A percentile compares a stretch with the other conserved stretches of the same genome.
phyloP scores from a whole-genome alignment of 2,329 filamentous ascomycete species.

The Claviceps paspali region DNA sequence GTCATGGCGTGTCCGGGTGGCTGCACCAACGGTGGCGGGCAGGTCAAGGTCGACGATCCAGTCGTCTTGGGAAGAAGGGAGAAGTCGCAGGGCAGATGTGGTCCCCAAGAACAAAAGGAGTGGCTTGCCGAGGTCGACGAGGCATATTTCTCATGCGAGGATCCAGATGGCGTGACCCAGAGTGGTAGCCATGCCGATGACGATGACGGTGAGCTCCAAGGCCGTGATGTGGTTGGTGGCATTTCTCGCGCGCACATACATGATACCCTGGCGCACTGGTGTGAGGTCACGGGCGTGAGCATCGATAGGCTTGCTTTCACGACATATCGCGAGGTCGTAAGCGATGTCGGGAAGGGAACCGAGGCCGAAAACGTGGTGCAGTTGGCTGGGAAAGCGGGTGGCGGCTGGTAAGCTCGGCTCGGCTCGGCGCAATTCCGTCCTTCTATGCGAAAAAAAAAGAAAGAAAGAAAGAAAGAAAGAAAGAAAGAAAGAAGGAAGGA shows the following conservation, averaged over 20 bases:
- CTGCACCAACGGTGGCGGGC: conserved; percentile 93
- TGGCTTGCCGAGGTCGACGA: conserved; percentile 77
- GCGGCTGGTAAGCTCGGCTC: conserved; percentile 61
- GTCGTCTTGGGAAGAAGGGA: conserved; percentile 36
- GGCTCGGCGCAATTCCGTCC: background rate
- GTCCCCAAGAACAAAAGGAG: conserved; percentile 67
- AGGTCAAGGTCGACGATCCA: conserved; percentile 80
- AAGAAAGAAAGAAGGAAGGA: too few relatives aligned
- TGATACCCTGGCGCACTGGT: conserved; percentile 63
- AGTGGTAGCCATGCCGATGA: conserved; percentile 11
- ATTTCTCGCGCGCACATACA: conserved; percentile 53
- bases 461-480: too few relatives aligned
- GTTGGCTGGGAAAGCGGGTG: conserved; percentile 78
- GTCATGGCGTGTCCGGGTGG: conserved; percentile 99
- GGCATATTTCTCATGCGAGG: conserved; percentile 71
- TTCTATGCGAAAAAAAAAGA: too few relatives aligned
- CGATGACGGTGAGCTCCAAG: conserved; percentile 1
- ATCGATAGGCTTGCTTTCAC: conserved; percentile 65
- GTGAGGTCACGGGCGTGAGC: conserved; percentile 51
- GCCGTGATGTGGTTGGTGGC: conserved; percentile 38
- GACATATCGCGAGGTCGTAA: conserved; percentile 82
- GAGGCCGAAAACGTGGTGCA: conserved; percentile 75
- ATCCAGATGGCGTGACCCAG: conserved; percentile 22
- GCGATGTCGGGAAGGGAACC: conserved; percentile 72
- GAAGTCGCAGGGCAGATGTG: conserved; percentile 38